Evolutionary conservation across 805 yeast species (phyloP).

Genomic region (Saccharomyces paradoxus): DNA sequence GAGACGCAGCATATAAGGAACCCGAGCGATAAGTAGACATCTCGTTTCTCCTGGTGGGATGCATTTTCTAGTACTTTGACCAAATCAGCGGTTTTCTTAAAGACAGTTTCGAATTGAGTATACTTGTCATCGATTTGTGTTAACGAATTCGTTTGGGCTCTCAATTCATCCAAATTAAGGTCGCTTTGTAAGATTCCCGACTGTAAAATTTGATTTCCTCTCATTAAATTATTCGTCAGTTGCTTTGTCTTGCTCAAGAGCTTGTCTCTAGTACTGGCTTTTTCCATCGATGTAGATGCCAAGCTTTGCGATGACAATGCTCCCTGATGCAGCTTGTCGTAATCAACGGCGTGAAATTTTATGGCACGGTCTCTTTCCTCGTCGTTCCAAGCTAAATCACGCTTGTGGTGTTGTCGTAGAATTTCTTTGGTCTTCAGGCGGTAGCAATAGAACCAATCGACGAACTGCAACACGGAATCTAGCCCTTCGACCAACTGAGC

Average conservation of each 20-base stretch:
- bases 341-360: slow-evolving; percentile 1
- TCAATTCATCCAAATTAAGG: slow-evolving; percentile 28
- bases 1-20: slow-evolving; percentile 23
- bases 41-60: slow-evolving; percentile 29
- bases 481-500: slow-evolving; percentile 1
- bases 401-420: not conserved
- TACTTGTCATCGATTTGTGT: slow-evolving; percentile 27
- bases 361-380: slow-evolving; percentile 1
- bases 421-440: not conserved
- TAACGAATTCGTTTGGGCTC: slow-evolving; percentile 26
- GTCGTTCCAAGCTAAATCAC: not conserved
- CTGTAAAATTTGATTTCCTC: slow-evolving; percentile 28
- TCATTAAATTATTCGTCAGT: slow-evolving; percentile 26
- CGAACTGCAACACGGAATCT: slow-evolving; percentile 5
- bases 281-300: not conserved
- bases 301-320: not conserved
- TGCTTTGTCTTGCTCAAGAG: slow-evolving; percentile 22
- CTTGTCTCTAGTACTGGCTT: slow-evolving; percentile 19
- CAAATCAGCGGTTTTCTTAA: slow-evolving; percentile 23
- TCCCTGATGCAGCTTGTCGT: not conserved
- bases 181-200: slow-evolving; percentile 30
- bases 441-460: slow-evolving; percentile 16
- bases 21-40: slow-evolving; percentile 26
- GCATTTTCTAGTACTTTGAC: slow-evolving; percentile 27
- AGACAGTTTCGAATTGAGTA: slow-evolving; percentile 22